These are phyloP conservation scores for Coemansia sp. DNA, from an alignment of 192 early-diverging fungal species.

Conservation along the genomic window DNA sequence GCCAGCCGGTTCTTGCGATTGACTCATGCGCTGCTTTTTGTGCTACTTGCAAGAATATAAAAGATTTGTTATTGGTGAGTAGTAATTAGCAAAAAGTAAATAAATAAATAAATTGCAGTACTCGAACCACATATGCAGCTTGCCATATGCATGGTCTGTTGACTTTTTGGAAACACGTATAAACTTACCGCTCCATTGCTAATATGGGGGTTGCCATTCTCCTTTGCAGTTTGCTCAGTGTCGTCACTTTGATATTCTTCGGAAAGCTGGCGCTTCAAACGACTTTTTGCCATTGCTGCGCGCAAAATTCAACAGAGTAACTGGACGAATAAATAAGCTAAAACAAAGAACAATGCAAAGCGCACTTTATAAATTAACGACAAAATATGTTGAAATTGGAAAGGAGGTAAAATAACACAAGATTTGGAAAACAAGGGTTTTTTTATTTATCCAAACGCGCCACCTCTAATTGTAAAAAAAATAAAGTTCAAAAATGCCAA, in stretches of 20 bases:
- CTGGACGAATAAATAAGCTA: neutral
- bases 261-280: conserved; percentile 31
- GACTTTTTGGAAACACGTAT: neutral
- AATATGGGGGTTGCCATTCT: neutral
- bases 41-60: neutral
- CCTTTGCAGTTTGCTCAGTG: neutral
- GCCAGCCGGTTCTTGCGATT: neutral
- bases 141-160: too few species aligned
- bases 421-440: neutral
- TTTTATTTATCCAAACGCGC: neutral
- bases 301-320: neutral
- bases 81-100: too few species aligned
- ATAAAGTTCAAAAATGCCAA: too few species aligned
- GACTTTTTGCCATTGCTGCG: conserved; percentile 30
- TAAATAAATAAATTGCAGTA: too few species aligned
- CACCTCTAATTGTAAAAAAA: too few species aligned
- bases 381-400: neutral
- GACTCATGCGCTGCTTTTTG: neutral
- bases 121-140: too few species aligned
- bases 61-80: neutral
- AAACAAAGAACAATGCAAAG: neutral
- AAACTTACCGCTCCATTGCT: neutral
- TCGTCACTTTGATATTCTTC: neutral
- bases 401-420: neutral
- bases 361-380: neutral